phyloP scores from a whole-genome alignment of 2,329 filamentous ascomycete species.

The Scedosporium minutisporum region DNA sequence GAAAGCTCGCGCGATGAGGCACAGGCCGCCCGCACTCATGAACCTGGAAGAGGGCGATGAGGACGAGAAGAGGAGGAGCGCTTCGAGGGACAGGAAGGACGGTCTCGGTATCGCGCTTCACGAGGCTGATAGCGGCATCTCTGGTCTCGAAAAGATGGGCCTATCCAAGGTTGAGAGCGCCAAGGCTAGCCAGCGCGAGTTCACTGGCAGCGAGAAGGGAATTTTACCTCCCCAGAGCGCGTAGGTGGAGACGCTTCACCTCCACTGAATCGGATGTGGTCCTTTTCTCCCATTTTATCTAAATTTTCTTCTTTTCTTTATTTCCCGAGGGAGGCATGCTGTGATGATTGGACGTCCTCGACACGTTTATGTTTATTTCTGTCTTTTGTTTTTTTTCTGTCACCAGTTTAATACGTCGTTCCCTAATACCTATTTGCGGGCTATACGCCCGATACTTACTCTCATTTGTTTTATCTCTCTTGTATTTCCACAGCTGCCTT shows the following conservation, averaged over 20 bases:
- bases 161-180: slow-evolving; percentile 22
- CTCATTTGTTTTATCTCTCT: slow-evolving; percentile 6
- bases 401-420: slow-evolving; percentile 1
- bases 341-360: not conserved
- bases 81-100: slow-evolving; percentile 10
- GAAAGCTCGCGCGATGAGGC: slow-evolving; percentile 79
- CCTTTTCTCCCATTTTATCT: slow-evolving; percentile 1
- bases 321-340: not conserved
- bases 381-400: not conserved
- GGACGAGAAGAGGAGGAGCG: slow-evolving; percentile 14
- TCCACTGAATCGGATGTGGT: not conserved
- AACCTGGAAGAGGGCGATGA: slow-evolving; percentile 41
- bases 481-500: not conserved
- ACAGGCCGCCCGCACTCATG: slow-evolving; percentile 84
- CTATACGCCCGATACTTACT: not conserved
- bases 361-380: not conserved
- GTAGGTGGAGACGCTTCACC: slow-evolving; percentile 7
- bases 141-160: slow-evolving; percentile 25
- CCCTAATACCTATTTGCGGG: slow-evolving; percentile 3
- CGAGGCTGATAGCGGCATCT: slow-evolving; percentile 28
- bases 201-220: slow-evolving; percentile 21
- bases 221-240: slow-evolving; percentile 17
- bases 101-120: slow-evolving; percentile 28
- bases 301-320: not conserved
- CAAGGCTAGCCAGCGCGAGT: slow-evolving; percentile 18